phyloP scores from a whole-genome alignment of 257 asterid species.

The Mentha longifolia region DNA sequence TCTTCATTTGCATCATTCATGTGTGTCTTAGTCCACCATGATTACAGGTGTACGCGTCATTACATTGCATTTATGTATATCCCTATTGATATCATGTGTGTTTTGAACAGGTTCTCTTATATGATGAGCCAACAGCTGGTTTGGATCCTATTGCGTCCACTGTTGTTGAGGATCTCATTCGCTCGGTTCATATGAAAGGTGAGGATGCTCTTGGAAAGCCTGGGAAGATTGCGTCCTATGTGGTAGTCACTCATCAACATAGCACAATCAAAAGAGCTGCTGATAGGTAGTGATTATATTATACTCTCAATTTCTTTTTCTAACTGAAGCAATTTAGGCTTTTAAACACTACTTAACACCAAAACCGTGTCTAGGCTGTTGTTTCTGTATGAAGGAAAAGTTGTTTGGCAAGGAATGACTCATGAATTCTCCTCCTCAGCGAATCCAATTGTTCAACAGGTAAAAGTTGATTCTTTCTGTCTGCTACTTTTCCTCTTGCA shows the following conservation, averaged over 20 bases:
- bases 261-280: constrained; percentile 97
- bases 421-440: constrained; percentile 83
- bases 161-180: constrained; percentile 97
- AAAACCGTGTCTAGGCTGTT: constrained; percentile 56
- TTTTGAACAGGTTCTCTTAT: constrained; percentile 80
- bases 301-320: constrained; percentile 7
- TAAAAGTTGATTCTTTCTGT: constrained; percentile 34
- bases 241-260: constrained; percentile 97
- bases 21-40: background rate
- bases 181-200: constrained; percentile 87
- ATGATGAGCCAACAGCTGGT: constrained; percentile 99
- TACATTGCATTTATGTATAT: constrained; percentile 16
- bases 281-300: constrained; percentile 68
- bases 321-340: constrained; percentile 17
- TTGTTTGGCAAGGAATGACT: constrained; percentile 98
- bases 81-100: constrained; percentile 13
- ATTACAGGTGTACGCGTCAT: background rate
- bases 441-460: constrained; percentile 91
- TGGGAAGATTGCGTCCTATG: constrained; percentile 94
- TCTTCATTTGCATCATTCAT: constrained; percentile 8
- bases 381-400: constrained; percentile 87
- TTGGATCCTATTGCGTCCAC: constrained; percentile 99
- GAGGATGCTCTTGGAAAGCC: constrained; percentile 88
- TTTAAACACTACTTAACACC: constrained; percentile 22
- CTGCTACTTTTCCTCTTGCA: background rate